Evolutionary conservation across 148 eudicot genomes (phyloP).

Genomic region (Suaeda aralocaspica): DNA sequence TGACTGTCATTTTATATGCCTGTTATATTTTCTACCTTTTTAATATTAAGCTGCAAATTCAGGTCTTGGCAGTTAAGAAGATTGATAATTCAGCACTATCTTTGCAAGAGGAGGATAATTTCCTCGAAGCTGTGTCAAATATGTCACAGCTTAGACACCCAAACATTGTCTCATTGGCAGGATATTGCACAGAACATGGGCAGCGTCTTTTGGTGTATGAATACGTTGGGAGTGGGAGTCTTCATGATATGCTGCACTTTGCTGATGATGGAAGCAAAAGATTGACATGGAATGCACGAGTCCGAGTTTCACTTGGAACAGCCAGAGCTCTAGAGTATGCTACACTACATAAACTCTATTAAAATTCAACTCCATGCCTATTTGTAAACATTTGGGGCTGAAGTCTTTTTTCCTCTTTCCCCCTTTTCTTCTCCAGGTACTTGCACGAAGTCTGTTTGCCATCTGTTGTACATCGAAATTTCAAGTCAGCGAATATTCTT

Average conservation of each 20-base stretch:
- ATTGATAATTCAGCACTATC: conserved; percentile 90
- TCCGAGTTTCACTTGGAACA: conserved; percentile 95
- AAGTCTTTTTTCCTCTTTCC: conserved; percentile 11
- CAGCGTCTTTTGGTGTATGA: conserved; percentile 91
- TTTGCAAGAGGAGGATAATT: conserved; percentile 91
- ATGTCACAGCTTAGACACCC: conserved; percentile 97
- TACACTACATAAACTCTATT: background rate
- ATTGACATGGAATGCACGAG: conserved; percentile 91
- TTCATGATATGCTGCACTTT: conserved; percentile 90
- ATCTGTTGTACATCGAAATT: conserved; percentile 92
- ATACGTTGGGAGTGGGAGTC: conserved; percentile 69
- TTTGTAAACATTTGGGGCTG: conserved; percentile 6
- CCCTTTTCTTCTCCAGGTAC: conserved; percentile 46
- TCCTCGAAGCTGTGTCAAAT: conserved; percentile 91
- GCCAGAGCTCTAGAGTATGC: conserved; percentile 95
- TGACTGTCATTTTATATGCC: background rate
- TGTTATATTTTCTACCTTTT: background rate
- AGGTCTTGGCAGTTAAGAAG: conserved; percentile 88
- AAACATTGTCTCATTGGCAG: conserved; percentile 70
- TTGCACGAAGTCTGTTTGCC: conserved; percentile 99
- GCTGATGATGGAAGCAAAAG: conserved; percentile 72
- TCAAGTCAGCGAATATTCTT: conserved; percentile 91
- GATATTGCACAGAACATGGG: conserved; percentile 88
- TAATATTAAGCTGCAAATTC: conserved; percentile 6
- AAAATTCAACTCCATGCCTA: background rate